Evolutionary conservation across 2,329 filamentous ascomycete species (phyloP), one percentile per base, ranked within the genome.

Genomic region (Colletotrichum lindemuthianum): DNA sequence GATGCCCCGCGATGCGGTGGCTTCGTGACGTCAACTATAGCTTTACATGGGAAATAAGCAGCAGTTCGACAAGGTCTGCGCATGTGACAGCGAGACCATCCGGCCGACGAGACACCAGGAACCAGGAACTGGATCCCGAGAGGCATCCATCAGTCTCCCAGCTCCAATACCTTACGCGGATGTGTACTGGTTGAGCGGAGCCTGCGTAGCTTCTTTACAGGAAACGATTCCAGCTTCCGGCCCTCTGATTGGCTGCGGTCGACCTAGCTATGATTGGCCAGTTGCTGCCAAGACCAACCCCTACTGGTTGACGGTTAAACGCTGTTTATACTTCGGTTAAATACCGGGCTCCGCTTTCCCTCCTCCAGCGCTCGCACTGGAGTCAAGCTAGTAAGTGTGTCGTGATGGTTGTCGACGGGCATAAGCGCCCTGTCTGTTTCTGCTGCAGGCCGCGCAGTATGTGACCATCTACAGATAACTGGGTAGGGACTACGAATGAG

Each of bases 1-100:
- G 45, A 40, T 16, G 39, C 36, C 57, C 45, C 61, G 58, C n/a
- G 10, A 47, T 9, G 41, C 24, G 47, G 43, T 51, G 52, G 58
- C 51, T 57, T 65, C 56, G 55, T 60, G 61, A 56, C 61, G 40
- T 61, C 24, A 24, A 24, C 24, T 41, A 11, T n/a, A 24, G 12
- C 16, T 65, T 65, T 57, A 65, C 61, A 65, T 65, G 58, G 58
- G 32, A 65, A 24, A 65, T 61, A 51, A 48, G 58, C 36, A 61
- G 36, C 41, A 13, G 43, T 48, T 41, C 6, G 15, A 57, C 60
- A 45, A 24, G 12, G 12, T n/a, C n/a, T n/a, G n/a, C 47, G 58
- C 61, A 65, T 56, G 58, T 65, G 58, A 65, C 32, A 41, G 41
- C 37, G 40, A 65, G 51, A 56, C 61, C 13, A 13, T n/a, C 37